These are phyloP conservation scores for Centella asiatica DNA, from an alignment of 129 eudicot genomes.

Conservation along the genomic window DNA sequence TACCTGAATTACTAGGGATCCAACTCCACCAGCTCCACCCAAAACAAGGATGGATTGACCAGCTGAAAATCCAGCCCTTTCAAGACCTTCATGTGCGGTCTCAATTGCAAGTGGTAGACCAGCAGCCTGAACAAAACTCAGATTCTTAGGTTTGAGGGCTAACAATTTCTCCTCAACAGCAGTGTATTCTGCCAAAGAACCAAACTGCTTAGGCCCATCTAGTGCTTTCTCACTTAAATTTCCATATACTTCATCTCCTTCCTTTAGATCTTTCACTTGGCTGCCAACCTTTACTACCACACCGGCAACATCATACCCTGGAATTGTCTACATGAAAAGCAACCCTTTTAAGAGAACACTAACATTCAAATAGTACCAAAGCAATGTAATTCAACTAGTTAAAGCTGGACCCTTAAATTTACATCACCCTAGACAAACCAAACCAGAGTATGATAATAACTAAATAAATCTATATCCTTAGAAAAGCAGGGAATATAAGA, in stretches of 20 bases:
- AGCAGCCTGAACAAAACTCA: slow-evolving; percentile 70
- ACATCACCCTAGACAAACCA: not conserved
- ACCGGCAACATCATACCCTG: slow-evolving; percentile 87
- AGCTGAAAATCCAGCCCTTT: slow-evolving; percentile 53
- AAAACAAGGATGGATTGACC: slow-evolving; percentile 84
- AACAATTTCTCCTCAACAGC: slow-evolving; percentile 75
- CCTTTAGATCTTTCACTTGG: slow-evolving; percentile 65
- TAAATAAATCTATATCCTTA: not conserved
- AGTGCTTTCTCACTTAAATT: slow-evolving; percentile 53
- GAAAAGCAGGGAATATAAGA: not conserved
- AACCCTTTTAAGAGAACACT: not conserved
- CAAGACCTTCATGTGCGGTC: slow-evolving; percentile 85
- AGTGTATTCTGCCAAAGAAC: slow-evolving; percentile 78
- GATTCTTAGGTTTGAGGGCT: slow-evolving; percentile 63
- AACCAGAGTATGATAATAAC: not conserved
- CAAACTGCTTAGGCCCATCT: slow-evolving; percentile 58
- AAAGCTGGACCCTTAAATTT: not conserved
- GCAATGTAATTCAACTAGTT: not conserved
- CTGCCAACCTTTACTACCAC: slow-evolving; percentile 85
- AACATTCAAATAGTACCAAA: not conserved
- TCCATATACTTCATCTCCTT: slow-evolving; percentile 88
- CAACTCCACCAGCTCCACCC: slow-evolving; percentile 94
- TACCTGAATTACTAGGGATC: slow-evolving; percentile 84
- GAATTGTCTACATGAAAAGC: slow-evolving; percentile 47
- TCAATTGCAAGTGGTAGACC: slow-evolving; percentile 73